These are phyloP conservation scores for Petasospora rhodanensis DNA, from an alignment of 1,139 yeast species.

Conservation along the genomic window DNA sequence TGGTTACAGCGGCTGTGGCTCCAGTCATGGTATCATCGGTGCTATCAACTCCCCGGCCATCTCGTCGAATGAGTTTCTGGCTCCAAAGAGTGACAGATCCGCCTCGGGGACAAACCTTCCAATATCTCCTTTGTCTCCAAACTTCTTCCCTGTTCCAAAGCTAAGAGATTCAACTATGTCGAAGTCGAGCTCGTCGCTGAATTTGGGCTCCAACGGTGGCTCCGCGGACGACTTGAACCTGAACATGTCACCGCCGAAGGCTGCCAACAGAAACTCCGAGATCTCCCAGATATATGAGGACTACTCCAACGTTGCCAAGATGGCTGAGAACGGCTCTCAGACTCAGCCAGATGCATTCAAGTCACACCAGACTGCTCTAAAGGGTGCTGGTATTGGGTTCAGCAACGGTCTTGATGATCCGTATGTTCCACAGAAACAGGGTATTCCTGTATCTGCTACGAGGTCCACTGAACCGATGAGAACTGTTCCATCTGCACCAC, in stretches of 20 bases:
- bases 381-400: conserved; percentile 16
- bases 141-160: conserved; percentile 24
- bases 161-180: conserved; percentile 23
- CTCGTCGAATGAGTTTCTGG: conserved; percentile 30
- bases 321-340: conserved; percentile 5
- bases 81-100: conserved; percentile 7
- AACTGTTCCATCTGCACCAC: no score
- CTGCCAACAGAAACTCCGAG: conserved; percentile 22
- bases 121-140: conserved; percentile 28
- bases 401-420: conserved; percentile 14
- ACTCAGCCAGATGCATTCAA: not conserved
- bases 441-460: no score
- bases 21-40: conserved; percentile 55
- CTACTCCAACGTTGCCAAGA: conserved; percentile 22
- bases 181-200: conserved; percentile 17
- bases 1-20: conserved; percentile 87
- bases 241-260: conserved; percentile 15
- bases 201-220: conserved; percentile 15
- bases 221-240: no score
- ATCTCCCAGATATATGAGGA: conserved; percentile 27
- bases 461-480: no score
- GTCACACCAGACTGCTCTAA: conserved; percentile 5
- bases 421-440: conserved; percentile 10
- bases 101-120: conserved; percentile 11
- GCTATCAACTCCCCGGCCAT: conserved; percentile 46